Conservation (phyloP, 352 stramenopile genomes). For the Phytophthora pluvialis region DNA sequence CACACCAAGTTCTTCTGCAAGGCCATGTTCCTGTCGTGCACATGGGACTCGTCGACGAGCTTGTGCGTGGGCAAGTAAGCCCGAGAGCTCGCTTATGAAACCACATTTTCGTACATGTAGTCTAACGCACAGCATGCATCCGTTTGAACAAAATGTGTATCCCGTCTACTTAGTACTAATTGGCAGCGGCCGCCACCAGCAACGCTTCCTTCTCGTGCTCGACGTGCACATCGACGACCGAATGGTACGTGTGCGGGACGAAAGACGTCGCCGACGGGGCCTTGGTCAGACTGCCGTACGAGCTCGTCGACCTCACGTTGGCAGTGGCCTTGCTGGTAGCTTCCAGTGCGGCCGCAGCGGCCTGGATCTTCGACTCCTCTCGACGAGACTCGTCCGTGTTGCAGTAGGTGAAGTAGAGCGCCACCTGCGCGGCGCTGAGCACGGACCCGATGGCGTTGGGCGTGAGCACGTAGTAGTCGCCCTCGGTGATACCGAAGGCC, state of each 20-base stretch:
- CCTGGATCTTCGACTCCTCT: slow-evolving; percentile 28
- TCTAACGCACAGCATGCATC: slow-evolving; percentile 8
- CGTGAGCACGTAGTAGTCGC: slow-evolving; percentile 49
- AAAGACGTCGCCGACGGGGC: neutral
- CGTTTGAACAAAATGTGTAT: slow-evolving; percentile 17
- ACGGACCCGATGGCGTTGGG: slow-evolving; percentile 49
- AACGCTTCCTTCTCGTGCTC: slow-evolving; percentile 31
- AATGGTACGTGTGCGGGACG: slow-evolving; percentile 20
- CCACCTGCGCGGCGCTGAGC: slow-evolving; percentile 46
- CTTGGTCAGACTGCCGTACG: slow-evolving; percentile 30
- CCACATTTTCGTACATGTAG: slow-evolving; percentile 2
- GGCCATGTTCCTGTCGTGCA: slow-evolving; percentile 27
- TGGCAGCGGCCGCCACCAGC: slow-evolving; percentile 31
- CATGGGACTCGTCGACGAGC: slow-evolving; percentile 15
- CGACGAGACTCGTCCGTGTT: slow-evolving; percentile 30
- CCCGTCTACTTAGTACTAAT: slow-evolving; percentile 21
- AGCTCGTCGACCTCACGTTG: slow-evolving; percentile 1
- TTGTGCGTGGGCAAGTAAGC: slow-evolving; percentile 26
- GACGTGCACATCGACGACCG: slow-evolving; percentile 16
- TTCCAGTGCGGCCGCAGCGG: slow-evolving; percentile 22
- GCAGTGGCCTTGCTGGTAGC: slow-evolving; percentile 16
- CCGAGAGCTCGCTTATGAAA: neutral
- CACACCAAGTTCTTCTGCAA: slow-evolving; percentile 32
- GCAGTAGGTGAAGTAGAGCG: slow-evolving; percentile 53
- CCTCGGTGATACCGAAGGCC: slow-evolving; percentile 45